phyloP scores from a whole-genome alignment of 768 basidiomycete species.

The Boletus edulis region DNA sequence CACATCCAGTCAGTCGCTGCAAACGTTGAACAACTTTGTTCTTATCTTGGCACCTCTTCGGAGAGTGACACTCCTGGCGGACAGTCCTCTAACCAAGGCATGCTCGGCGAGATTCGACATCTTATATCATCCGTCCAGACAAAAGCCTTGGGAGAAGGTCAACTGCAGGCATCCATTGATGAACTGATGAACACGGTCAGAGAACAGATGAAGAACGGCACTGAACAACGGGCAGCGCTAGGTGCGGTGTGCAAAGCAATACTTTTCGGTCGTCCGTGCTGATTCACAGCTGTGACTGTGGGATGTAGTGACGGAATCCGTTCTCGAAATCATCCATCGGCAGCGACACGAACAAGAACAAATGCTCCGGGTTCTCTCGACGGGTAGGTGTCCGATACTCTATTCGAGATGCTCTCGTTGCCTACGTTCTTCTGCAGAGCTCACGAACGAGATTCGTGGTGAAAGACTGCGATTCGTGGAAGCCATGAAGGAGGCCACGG shows the following conservation, averaged over 20 bases:
- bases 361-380: conserved; percentile 62
- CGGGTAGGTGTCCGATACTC: conserved; percentile 42
- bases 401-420: not conserved
- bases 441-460: conserved; percentile 81
- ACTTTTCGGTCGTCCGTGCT: conserved; percentile 6
- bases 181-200: conserved; percentile 39
- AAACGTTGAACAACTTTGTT: conserved; percentile 59
- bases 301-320: conserved; percentile 51
- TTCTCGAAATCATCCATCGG: conserved; percentile 60
- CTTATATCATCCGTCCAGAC: conserved; percentile 34
- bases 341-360: conserved; percentile 73
- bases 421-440: conserved; percentile 43
- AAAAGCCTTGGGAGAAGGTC: conserved; percentile 30
- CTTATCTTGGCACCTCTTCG: conserved; percentile 43
- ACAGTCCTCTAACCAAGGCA: conserved; percentile 17
- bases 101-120: conserved; percentile 35
- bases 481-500: conserved; percentile 93
- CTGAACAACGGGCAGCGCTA: conserved; percentile 41
- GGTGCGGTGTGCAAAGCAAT: conserved; percentile 25
- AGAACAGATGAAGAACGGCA: conserved; percentile 37
- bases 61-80: conserved; percentile 17
- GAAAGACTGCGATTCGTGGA: conserved; percentile 86
- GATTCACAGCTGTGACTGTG: conserved; percentile 3
- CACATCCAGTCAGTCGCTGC: conserved; percentile 64
- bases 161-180: conserved; percentile 34